phyloP scores from a whole-genome alignment of 1,284 basidiomycete genomes.

The Waitea zeae region DNA sequence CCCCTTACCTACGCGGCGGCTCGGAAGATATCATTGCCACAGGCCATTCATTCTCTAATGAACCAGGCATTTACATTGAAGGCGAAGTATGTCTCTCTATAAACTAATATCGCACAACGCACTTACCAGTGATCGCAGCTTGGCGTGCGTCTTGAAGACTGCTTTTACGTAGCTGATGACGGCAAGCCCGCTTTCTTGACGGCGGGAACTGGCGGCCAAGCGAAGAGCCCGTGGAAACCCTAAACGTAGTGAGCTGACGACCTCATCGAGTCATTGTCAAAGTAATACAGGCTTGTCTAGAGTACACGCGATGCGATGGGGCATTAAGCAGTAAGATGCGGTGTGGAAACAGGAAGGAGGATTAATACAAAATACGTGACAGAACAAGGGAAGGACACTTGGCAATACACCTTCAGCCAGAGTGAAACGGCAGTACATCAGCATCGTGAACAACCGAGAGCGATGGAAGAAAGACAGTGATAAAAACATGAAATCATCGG shows the following conservation, averaged over 20 bases:
- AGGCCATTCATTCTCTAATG: constrained; percentile 68
- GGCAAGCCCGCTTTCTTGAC: constrained; percentile 43
- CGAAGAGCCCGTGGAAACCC: constrained; percentile 31
- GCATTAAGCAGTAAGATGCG: no score
- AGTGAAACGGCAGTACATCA: no score
- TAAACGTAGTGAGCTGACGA: constrained; percentile 11
- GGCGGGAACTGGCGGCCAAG: constrained; percentile 39
- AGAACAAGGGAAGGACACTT: no score
- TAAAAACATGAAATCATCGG: no score
- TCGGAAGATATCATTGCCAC: constrained; percentile 33
- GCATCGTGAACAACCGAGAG: no score
- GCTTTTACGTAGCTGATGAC: constrained; percentile 47
- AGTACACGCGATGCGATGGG: no score
- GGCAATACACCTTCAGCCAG: no score
- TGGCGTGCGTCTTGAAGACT: constrained; percentile 71
- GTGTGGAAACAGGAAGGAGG: no score
- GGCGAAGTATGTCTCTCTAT: constrained; percentile 28
- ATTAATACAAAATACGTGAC: no score
- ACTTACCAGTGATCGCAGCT: constrained; percentile 18
- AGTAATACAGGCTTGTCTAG: no score
- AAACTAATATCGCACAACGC: neutral
- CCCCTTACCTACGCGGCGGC: constrained; percentile 63
- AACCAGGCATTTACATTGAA: constrained; percentile 74
- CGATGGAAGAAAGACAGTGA: no score
- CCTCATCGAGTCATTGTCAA: no score